Evolutionary conservation across 2,329 filamentous ascomycete species (phyloP).

Genomic region (Fusarium heterosporum): DNA sequence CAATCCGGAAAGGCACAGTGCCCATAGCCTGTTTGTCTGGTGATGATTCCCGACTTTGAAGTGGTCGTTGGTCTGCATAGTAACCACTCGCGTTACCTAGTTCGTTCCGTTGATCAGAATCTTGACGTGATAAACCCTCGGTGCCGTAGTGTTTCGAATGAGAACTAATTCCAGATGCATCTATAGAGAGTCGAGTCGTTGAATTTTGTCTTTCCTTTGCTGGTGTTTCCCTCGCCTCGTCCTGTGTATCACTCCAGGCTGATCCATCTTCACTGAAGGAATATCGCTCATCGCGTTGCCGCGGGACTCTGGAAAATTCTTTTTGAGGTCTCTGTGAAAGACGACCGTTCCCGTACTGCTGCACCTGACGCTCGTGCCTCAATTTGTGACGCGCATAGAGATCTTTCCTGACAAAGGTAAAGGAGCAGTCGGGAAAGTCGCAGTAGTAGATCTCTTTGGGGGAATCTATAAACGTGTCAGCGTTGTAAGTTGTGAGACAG

Average conservation of each 20-base stretch:
- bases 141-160: conserved; percentile 9
- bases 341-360: conserved; percentile 46
- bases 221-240: conserved; percentile 41
- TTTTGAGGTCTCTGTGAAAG: conserved; percentile 44
- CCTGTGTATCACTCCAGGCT: conserved; percentile 47
- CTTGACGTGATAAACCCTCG: conserved; percentile 23
- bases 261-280: conserved; percentile 47
- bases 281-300: conserved; percentile 40
- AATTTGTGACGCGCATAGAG: conserved; percentile 47
- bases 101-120: conserved; percentile 30
- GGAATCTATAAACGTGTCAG: conserved; percentile 43
- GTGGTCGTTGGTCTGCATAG: conserved; percentile 36
- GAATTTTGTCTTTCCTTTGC: conserved; percentile 26
- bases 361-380: conserved; percentile 45
- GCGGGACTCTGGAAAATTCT: conserved; percentile 41
- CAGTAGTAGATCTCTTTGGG: conserved; percentile 49
- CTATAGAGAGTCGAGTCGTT: conserved; percentile 24
- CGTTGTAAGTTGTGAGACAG: background rate
- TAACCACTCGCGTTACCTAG: conserved; percentile 22
- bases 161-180: conserved; percentile 12
- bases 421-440: conserved; percentile 47
- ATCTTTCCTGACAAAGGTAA: conserved; percentile 48
- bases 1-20: conserved; percentile 33
- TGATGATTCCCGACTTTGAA: conserved; percentile 43
- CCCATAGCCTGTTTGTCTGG: conserved; percentile 38